Evolutionary conservation across 176 grass and related monocot species (phyloP), one percentile per base, ranked within the genome.

Genomic region (Ananas comosus): DNA sequence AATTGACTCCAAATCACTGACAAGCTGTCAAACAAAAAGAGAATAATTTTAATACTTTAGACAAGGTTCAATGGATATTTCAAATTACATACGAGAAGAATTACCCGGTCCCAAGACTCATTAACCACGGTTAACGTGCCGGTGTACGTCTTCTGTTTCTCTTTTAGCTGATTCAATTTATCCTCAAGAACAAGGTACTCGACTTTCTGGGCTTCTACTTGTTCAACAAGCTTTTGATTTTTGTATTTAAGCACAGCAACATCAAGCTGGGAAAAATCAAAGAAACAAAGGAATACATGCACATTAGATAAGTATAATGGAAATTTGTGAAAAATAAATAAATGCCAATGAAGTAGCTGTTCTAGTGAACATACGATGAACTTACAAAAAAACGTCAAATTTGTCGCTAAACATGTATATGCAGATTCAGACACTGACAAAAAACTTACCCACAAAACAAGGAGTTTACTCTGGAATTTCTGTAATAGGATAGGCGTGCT

Each of bases 221-320:
- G 87, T 72, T 93, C 90, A 64, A 48, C 51, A 80, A 94, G 87
- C 51, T 99, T 99, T 83, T 91, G 77, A 65, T 99, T 99, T 87
- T 81, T 94, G 76, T 88, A 99, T 81, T 89, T 83, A 29, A 94
- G 78, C 76, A 97, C 84, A 87, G 80, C 68, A 77, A 88, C 84
- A 86, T 86, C 86, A 72, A 92, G 84, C 85, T 94, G 82, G 58
- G 33, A 88, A 49, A 57, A 13, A 77, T 10, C 6, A 74, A 25
- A 64, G 58, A 70, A 68, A 83, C 64, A 51, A 72, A 80, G 75
- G 49, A 51, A 72, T 25, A 56, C 2, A 64, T 17, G 0, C 14
- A 33, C n/a, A 3, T 18, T 12, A 58, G 9, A 1, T 70, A 17
- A 66, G 64, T 3, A 48, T 13, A 47, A 14, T 7, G 9, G 4